Conservation (phyloP, 1,284 basidiomycete genomes). For the Naganishia sp. region DNA sequence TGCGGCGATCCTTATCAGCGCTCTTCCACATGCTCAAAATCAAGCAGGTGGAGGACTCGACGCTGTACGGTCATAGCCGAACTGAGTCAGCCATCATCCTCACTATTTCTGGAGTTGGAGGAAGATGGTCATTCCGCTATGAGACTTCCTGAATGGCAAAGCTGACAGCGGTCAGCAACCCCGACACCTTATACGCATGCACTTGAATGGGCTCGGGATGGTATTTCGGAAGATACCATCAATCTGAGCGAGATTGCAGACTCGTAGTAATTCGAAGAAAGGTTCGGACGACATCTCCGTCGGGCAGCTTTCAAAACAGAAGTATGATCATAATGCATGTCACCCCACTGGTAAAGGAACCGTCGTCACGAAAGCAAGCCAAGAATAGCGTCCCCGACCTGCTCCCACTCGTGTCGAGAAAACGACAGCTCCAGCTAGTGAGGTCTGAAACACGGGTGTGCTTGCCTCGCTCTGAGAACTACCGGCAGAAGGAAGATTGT, state of each 20-base stretch:
- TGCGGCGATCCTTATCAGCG: background rate
- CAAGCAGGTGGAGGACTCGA: slow-evolving; percentile 12
- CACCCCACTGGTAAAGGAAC: slow-evolving; percentile 28
- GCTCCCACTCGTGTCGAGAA: slow-evolving; percentile 19
- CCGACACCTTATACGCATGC: too few relatives aligned
- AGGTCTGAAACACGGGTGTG: slow-evolving; percentile 14
- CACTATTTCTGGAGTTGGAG: too few relatives aligned
- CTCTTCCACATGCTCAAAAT: slow-evolving; percentile 1
- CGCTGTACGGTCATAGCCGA: background rate
- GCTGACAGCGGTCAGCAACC: too few relatives aligned
- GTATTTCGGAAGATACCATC: too few relatives aligned
- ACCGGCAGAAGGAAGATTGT: slow-evolving; percentile 32
- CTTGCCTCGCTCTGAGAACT: slow-evolving; percentile 25
- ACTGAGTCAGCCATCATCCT: slow-evolving; percentile 4
- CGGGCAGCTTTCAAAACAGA: background rate
- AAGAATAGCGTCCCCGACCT: slow-evolving; percentile 20
- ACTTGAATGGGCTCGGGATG: too few relatives aligned
- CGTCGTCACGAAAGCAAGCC: slow-evolving; percentile 23
- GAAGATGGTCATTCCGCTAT: too few relatives aligned
- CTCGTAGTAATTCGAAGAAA: too few relatives aligned
- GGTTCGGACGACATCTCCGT: background rate
- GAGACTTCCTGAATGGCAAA: too few relatives aligned
- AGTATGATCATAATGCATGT: slow-evolving; percentile 16
- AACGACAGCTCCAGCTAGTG: slow-evolving; percentile 26
- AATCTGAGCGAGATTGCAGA: too few relatives aligned